These are phyloP conservation scores for Parathielavia appendiculata DNA, from an alignment of 495 filamentous ascomycete genomes.

Conservation along the genomic window DNA sequence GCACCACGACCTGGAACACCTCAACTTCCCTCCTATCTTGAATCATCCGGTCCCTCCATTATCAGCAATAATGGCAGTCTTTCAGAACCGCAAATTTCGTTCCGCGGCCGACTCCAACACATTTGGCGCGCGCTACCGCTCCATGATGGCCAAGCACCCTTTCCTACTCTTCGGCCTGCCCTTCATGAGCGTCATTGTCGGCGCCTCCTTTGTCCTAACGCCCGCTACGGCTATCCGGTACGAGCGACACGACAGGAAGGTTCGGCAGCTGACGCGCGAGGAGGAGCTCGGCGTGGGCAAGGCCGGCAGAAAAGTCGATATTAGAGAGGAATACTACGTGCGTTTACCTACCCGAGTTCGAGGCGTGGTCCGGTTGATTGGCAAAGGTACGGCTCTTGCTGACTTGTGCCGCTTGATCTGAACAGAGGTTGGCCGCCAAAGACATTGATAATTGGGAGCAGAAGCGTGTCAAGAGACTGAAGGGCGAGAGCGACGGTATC, in stretches of 20 bases:
- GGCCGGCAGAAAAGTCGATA: conserved; percentile 64
- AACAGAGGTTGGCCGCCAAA: conserved; percentile 78
- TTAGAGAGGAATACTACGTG: conserved; percentile 92
- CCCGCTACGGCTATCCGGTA: conserved; percentile 91
- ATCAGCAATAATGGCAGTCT: conserved; percentile 58
- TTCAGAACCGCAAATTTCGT: conserved; percentile 68
- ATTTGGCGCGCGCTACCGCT: conserved; percentile 73
- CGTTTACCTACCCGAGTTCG: conserved; percentile 32
- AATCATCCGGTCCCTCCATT: background rate
- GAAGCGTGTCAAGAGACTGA: conserved; percentile 79
- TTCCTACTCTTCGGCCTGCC: conserved; percentile 96
- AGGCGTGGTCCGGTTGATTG: background rate
- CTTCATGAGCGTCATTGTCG: conserved; percentile 88
- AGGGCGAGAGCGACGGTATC: conserved; percentile 83
- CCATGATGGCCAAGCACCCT: conserved; percentile 62
- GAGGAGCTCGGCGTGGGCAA: conserved; percentile 78
- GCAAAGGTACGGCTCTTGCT: background rate
- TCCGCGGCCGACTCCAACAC: conserved; percentile 53
- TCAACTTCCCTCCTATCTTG: background rate
- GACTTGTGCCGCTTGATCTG: conserved; percentile 1
- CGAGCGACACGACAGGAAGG: conserved; percentile 83
- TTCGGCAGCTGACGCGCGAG: conserved; percentile 72
- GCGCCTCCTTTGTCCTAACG: conserved; percentile 87
- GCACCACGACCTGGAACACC: background rate
- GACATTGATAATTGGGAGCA: conserved; percentile 96